Percentiles rank a stretch among this genome's conserved stretches.
These are phyloP conservation scores for Fragilaria radians DNA, from an alignment of 108 stramenopile species.

Conservation along the genomic window DNA sequence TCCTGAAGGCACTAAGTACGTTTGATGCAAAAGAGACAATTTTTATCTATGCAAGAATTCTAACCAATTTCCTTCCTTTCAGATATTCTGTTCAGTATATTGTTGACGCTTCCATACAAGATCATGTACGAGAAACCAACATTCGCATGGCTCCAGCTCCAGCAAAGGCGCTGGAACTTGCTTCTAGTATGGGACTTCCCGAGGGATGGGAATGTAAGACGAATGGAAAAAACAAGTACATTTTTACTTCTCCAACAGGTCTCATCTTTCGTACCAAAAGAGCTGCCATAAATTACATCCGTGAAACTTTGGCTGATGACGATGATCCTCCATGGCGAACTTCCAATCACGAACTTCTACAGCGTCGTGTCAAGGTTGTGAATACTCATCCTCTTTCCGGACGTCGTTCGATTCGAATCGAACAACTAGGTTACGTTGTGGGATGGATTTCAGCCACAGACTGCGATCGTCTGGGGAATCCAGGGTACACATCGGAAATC, in stretches of 20 bases:
- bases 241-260: conserved; percentile 42
- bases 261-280: conserved; percentile 47
- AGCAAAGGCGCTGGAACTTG: background rate
- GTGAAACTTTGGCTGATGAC: conserved; percentile 6
- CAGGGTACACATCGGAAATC: conserved; percentile 64
- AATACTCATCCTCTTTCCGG: conserved; percentile 26
- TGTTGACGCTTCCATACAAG: conserved; percentile 59
- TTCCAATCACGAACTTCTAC: conserved; percentile 49
- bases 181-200: conserved; percentile 32
- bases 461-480: conserved; percentile 69
- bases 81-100: conserved; percentile 65
- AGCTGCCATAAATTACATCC: conserved; percentile 35
- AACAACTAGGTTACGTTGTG: conserved; percentile 51
- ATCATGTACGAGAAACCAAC: conserved; percentile 50
- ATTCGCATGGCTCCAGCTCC: conserved; percentile 37
- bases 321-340: conserved; percentile 81
- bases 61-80: no score
- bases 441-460: conserved; percentile 77
- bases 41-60: no score
- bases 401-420: conserved; percentile 26
- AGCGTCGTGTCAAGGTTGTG: conserved; percentile 23
- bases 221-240: conserved; percentile 24
- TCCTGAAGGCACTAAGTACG: conserved; percentile 45
- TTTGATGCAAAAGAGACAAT: no score
- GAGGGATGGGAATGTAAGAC: conserved; percentile 43